phyloP scores from a whole-genome alignment of 345 rosid genomes.

The Garcia nutans region DNA sequence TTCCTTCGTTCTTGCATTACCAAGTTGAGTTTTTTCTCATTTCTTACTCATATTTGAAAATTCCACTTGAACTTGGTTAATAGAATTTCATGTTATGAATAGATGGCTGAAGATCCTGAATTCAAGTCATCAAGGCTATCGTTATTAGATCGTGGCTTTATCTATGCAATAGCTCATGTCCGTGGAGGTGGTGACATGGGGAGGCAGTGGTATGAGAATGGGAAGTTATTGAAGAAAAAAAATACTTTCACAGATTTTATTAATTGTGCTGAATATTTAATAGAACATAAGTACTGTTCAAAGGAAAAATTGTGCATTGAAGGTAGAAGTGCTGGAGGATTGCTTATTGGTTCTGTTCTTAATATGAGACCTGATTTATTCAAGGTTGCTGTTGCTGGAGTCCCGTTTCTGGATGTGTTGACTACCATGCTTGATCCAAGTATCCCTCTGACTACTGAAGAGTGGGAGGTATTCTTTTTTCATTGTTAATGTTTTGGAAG shows the following conservation, averaged over 20 bases:
- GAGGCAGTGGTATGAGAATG: conserved; percentile 95
- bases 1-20: background rate
- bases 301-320: conserved; percentile 80
- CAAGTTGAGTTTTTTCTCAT: background rate
- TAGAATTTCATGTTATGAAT: background rate
- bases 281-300: conserved; percentile 61
- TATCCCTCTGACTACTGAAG: conserved; percentile 91
- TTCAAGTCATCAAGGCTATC: conserved; percentile 78
- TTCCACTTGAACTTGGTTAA: no score
- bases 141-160: conserved; percentile 85
- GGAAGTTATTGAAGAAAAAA: conserved; percentile 77
- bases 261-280: conserved; percentile 71
- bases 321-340: conserved; percentile 97
- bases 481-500: background rate
- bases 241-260: conserved; percentile 91
- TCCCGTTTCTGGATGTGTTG: conserved; percentile 91
- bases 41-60: background rate
- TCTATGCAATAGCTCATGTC: conserved; percentile 80
- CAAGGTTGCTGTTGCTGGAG: conserved; percentile 86
- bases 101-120: conserved; percentile 66
- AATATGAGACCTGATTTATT: conserved; percentile 97
- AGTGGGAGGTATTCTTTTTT: conserved; percentile 77
- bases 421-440: conserved; percentile 98
- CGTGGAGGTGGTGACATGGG: conserved; percentile 99
- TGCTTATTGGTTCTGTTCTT: conserved; percentile 90